Evolutionary conservation across 345 rosid species (phyloP), one percentile per base, ranked within the genome.

Genomic region (Hypericum androsaemum): DNA sequence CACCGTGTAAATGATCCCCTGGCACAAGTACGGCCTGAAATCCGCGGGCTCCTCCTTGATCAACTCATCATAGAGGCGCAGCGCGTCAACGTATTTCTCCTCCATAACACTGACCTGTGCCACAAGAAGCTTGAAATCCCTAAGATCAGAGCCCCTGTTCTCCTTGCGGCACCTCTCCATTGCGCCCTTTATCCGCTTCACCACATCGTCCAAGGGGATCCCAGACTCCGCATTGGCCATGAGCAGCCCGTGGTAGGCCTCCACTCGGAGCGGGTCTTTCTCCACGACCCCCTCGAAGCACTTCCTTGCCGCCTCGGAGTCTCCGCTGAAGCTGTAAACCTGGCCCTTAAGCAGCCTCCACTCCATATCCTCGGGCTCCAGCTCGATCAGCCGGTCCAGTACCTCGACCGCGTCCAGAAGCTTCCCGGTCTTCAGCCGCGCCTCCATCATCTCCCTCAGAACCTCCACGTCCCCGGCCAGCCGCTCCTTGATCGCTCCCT

Each of bases 41-140:
- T 90, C 98, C 65, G 80, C 76, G 0, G 98, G 98, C 39, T 90
- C 96, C 68, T 90, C 96, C 58, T 77, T 82, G 64, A 74, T 86
- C 35, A 90, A 74, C 68, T 80, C 86, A 54, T 84, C 81, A 39
- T 90, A 87, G 46, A 84, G 74, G 71, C 71, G 80, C 85, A 90
- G 54, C 7, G 98, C 98, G 43, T 80, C 95, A 1, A 16, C 37
- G 56, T 79, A 83, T 12, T 71, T 81, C 62, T 78, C 83, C 54
- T 87, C 83, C 14, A 87, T 77, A 0, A 87, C 92, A 44, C 76
- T 66, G 53, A 90, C 74, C 56, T 90, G 98, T 0, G 95, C 98
- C 2, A 84, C 59, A 17, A 90, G 55, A 6, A 90, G 67, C 82
- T 82, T 90, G 37, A 90, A 87, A 64, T 90, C 95, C 71, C 95